Evolutionary conservation across 1,284 basidiomycete species (phyloP).

Genomic region (Hymenochaete sp.): DNA sequence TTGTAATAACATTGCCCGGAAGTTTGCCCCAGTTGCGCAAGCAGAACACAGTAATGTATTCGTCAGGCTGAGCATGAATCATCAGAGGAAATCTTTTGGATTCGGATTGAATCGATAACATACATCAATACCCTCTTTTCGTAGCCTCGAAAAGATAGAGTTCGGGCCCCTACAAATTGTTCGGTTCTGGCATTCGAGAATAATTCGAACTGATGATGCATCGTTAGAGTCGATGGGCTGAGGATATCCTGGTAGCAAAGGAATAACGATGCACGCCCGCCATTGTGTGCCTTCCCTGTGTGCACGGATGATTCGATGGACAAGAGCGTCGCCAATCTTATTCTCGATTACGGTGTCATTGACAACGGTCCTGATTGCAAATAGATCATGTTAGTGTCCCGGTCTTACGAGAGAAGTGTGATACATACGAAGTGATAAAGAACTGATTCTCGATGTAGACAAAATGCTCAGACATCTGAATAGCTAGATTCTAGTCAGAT

Average conservation of each 20-base stretch:
- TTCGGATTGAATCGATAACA: constrained; percentile 26
- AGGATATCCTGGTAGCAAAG: constrained; percentile 89
- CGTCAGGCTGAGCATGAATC: constrained; percentile 59
- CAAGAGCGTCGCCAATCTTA: constrained; percentile 89
- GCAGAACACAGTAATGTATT: constrained; percentile 90
- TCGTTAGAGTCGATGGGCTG: constrained; percentile 90
- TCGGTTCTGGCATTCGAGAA: constrained; percentile 88
- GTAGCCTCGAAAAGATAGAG: constrained; percentile 85
- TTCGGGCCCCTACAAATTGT: constrained; percentile 85
- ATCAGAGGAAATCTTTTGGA: constrained; percentile 13
- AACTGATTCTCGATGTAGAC: constrained; percentile 98
- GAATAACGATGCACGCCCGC: constrained; percentile 92
- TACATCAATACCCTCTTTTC: constrained; percentile 85
- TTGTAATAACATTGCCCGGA: constrained; percentile 76
- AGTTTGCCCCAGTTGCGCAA: constrained; percentile 93
- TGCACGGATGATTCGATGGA: constrained; percentile 86
- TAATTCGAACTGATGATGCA: constrained; percentile 87
- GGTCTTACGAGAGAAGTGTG: neutral
- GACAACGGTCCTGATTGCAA: constrained; percentile 61
- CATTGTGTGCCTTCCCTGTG: constrained; percentile 76
- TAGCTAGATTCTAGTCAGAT: constrained; percentile 46
- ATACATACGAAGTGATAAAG: constrained; percentile 87
- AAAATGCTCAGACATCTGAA: constrained; percentile 90
- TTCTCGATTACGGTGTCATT: constrained; percentile 89
- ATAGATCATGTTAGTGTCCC: neutral